These are phyloP conservation scores for Cryphonectria naterciae DNA, from an alignment of 2,329 filamentous ascomycete species.

Conservation along the genomic window DNA sequence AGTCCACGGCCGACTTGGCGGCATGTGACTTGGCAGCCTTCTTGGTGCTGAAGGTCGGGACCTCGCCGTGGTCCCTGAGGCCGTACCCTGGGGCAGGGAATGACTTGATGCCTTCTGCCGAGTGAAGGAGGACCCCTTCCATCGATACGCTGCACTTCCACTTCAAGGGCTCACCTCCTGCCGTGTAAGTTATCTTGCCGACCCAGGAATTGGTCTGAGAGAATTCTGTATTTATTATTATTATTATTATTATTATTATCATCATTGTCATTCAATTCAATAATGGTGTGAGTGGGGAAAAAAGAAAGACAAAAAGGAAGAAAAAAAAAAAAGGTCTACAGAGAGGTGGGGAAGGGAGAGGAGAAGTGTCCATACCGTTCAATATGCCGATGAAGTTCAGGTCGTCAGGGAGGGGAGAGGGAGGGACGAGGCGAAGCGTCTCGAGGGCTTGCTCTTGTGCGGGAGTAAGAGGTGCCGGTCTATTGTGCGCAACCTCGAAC, in stretches of 20 bases:
- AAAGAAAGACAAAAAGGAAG: too few relatives aligned
- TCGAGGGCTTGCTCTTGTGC: slow-evolving; percentile 46
- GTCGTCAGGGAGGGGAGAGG: slow-evolving; percentile 24
- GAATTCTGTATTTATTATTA: slow-evolving; percentile 1
- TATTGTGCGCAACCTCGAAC: slow-evolving; percentile 37
- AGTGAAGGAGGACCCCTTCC: slow-evolving; percentile 29
- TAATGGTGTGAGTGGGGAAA: too few relatives aligned
- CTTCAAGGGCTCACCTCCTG: slow-evolving; percentile 30
- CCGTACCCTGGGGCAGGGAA: slow-evolving; percentile 23
- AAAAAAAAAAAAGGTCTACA: too few relatives aligned
- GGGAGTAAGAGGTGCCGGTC: slow-evolving; percentile 43
- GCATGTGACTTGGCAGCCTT: slow-evolving; percentile 60
- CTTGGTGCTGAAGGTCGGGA: slow-evolving; percentile 49
- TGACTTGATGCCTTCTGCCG: slow-evolving; percentile 35
- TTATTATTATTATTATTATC: too few relatives aligned
- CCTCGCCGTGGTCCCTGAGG: slow-evolving; percentile 23
- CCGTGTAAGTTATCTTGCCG: slow-evolving; percentile 31
- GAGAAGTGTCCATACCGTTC: slow-evolving; percentile 38
- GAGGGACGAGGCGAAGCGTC: slow-evolving; percentile 35
- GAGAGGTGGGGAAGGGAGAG: too few relatives aligned
- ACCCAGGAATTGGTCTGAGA: neutral
- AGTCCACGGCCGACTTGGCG: slow-evolving; percentile 51
- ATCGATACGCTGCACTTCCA: slow-evolving; percentile 37
- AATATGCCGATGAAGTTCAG: slow-evolving; percentile 47
- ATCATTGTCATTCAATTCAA: too few relatives aligned